phyloP scores from a whole-genome alignment of 768 basidiomycete genomes.

The Termitomyces sp. region DNA sequence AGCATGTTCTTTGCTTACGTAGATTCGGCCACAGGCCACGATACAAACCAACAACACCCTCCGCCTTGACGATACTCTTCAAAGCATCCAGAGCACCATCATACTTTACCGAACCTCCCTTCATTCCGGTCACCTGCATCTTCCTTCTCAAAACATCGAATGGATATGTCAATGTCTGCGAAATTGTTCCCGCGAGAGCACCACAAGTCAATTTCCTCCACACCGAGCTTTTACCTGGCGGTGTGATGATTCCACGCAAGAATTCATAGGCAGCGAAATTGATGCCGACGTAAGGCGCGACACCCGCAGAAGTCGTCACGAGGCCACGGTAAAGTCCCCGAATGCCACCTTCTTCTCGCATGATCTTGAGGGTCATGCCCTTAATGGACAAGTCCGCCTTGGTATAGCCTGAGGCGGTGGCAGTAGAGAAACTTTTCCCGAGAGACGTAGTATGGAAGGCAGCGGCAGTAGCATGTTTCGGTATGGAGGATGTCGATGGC shows the following conservation, averaged over 20 bases:
- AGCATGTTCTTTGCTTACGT: conserved; percentile 43
- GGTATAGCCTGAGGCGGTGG: conserved; percentile 25
- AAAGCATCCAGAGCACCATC: conserved; percentile 79
- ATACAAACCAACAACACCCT: conserved; percentile 78
- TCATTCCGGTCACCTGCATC: conserved; percentile 91
- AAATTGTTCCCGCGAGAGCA: conserved; percentile 80
- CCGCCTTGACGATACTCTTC: conserved; percentile 57
- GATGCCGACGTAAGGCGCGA: conserved; percentile 86
- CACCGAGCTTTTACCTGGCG: conserved; percentile 71
- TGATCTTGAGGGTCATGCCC: conserved; percentile 89
- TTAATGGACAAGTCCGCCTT: conserved; percentile 62
- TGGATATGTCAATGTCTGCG: conserved; percentile 93
- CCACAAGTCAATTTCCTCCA: conserved; percentile 77
- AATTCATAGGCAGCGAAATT: conserved; percentile 96
- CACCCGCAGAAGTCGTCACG: conserved; percentile 79
- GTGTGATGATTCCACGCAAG: conserved; percentile 67
- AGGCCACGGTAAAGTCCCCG: conserved; percentile 84
- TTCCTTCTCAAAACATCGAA: conserved; percentile 93
- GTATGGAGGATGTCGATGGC: conserved; percentile 17
- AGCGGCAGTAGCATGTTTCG: conserved; percentile 37
- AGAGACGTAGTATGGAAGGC: conserved; percentile 51
- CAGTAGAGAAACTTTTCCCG: conserved; percentile 8
- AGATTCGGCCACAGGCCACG: conserved; percentile 87
- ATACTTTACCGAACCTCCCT: conserved; percentile 60
- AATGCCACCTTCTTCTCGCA: conserved; percentile 89